Evolutionary conservation across 371 early-diverging fungal genomes (phyloP).

Genomic region (Chytridium lagenaria): DNA sequence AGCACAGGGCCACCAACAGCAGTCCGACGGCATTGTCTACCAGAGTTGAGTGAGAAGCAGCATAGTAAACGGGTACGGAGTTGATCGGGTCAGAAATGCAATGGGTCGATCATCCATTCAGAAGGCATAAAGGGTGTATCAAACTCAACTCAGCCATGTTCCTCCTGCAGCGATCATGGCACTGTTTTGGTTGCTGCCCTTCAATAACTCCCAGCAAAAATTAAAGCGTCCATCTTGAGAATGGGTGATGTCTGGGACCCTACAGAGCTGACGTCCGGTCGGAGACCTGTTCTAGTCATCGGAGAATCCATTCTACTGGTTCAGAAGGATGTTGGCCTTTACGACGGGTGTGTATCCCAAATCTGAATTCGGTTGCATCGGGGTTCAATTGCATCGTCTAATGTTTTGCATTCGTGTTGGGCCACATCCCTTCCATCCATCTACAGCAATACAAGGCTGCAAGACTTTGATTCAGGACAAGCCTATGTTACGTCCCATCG

Average conservation of each 20-base stretch:
- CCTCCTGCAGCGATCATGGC: not conserved
- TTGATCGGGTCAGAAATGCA: too few species aligned
- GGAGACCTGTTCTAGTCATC: constrained; percentile 61
- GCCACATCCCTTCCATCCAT: too few species aligned
- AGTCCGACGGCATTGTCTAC: constrained; percentile 56
- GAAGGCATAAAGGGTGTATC: not conserved
- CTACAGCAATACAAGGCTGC: constrained; percentile 57
- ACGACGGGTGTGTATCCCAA: constrained; percentile 62
- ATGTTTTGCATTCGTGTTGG: not conserved
- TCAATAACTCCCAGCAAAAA: too few species aligned
- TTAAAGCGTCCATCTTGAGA: not conserved
- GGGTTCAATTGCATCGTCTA: constrained; percentile 19
- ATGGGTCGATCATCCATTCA: not conserved
- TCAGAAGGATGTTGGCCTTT: constrained; percentile 74
- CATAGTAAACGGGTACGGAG: too few species aligned
- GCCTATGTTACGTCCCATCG: constrained; percentile 79
- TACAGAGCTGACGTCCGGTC: constrained; percentile 56
- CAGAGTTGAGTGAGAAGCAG: not conserved
- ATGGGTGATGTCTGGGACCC: constrained; percentile 10
- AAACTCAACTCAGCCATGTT: constrained; percentile 6
- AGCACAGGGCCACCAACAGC: constrained; percentile 80
- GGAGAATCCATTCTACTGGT: constrained; percentile 64
- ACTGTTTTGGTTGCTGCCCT: not conserved
- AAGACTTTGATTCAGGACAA: constrained; percentile 74
- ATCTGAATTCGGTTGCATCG: constrained; percentile 5